Conservation (phyloP, 345 rosid species). For the Salix exigua region DNA sequence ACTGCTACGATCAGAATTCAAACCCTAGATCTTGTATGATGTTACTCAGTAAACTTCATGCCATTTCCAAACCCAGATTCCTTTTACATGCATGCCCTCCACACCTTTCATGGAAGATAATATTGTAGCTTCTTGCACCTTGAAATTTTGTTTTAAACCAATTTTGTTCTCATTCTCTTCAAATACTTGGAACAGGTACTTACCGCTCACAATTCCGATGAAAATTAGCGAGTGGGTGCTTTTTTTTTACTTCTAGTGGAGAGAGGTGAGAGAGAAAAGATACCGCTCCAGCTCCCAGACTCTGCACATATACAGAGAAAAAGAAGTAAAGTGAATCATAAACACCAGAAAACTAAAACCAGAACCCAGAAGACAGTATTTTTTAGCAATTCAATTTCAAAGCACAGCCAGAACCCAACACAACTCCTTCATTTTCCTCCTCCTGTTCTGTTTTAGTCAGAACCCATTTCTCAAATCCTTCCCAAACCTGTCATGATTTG, state of each 20-base stretch:
- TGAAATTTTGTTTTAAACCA: neutral
- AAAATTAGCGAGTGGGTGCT: constrained; percentile 1
- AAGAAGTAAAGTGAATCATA: constrained; percentile 12
- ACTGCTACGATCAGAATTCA: constrained; percentile 4
- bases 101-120: neutral
- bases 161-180: constrained; percentile 30
- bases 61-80: constrained; percentile 18
- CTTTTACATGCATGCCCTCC: constrained; percentile 10
- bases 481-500: constrained; percentile 50
- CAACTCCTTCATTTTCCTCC: constrained; percentile 2
- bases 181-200: neutral
- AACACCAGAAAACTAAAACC: constrained; percentile 19
- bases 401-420: neutral
- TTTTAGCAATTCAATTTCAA: neutral
- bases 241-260: constrained; percentile 10
- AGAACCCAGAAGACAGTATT: neutral
- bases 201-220: constrained; percentile 8
- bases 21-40: neutral
- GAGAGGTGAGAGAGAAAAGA: neutral
- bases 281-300: constrained; percentile 16
- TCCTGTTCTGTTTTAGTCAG: constrained; percentile 19
- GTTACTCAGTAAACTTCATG: constrained; percentile 21
- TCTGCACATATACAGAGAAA: constrained; percentile 25
- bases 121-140: constrained; percentile 4
- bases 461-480: constrained; percentile 20